Evolutionary conservation across 1,284 basidiomycete genomes (phyloP), one percentile per base, ranked within the genome.

Genomic region (Phlebopus sp.): DNA sequence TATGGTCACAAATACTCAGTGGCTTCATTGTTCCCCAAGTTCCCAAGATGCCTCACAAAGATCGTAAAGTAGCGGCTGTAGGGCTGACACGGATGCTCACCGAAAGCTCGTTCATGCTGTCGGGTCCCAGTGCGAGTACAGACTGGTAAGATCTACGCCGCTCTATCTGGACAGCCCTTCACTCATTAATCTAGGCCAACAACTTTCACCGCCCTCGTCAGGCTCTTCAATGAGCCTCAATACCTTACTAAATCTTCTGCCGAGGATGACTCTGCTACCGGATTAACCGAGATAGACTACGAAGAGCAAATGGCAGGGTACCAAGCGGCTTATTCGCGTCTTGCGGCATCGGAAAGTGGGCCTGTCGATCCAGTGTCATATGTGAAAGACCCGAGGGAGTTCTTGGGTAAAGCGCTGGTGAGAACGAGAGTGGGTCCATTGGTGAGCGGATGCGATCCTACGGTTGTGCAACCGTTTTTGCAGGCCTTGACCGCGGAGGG

Each of bases 301-400:
- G 95, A 98, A 62, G 96, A 91, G 61, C 86, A 89, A 62, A 78
- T 87, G 7, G 83, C 86, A 4, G 91, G 92, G 0, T 99, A 97
- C 71, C 96, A 99, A 66, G 90, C 90, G 0, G 86, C 88, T 2
- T 99, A 96, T 71, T 94, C 93, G 46, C 82, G 88, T 39, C 78
- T 99, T 9, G 93, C 92, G 0, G 91, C 96, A 0, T 87, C 89
- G 4, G 83, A 86, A 55, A 67, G 64, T 0, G 64, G 63, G 0
- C 69, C 74, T 15, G 68, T 64, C 1, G 86, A 89, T 63, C 79
- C 81, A 1, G 78, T 86, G 8, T 77, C 69, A 14, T 79, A 84
- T 57, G 76, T 85, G 2, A 69, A 67, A 15, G 77, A 88, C 59
- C 76, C 81, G 14, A 67, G 76, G 37, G 70, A 71, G 38, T 81